Evolutionary conservation across 192 early-diverging fungal species (phyloP).

Genomic region (Podila minutissima): DNA sequence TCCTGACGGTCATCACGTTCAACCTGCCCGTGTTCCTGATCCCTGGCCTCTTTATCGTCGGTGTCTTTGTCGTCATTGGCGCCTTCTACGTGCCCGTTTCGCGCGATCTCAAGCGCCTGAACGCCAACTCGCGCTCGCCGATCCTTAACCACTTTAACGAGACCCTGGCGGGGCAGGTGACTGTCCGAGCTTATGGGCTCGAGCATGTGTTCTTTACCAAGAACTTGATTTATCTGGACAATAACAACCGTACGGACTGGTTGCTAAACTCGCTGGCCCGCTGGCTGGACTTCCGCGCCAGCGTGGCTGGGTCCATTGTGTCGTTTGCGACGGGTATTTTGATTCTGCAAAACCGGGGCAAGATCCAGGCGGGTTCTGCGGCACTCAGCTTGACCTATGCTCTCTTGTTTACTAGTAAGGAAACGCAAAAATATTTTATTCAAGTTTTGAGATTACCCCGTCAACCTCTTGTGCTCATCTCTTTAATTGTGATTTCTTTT

Average conservation of each 20-base stretch:
- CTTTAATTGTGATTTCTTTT: slow-evolving; percentile 65
- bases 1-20: slow-evolving; percentile 66
- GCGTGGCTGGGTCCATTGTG: slow-evolving; percentile 78
- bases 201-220: slow-evolving; percentile 70
- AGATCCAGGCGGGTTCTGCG: slow-evolving; percentile 85
- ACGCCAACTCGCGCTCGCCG: slow-evolving; percentile 76
- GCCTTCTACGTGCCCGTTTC: slow-evolving; percentile 78
- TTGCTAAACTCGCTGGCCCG: slow-evolving; percentile 86
- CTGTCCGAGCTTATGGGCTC: slow-evolving; percentile 86
- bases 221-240: slow-evolving; percentile 70
- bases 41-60: slow-evolving; percentile 63
- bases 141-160: slow-evolving; percentile 87
- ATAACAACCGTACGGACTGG: slow-evolving; percentile 87
- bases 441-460: too few species aligned
- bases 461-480: too few species aligned
- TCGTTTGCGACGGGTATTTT: slow-evolving; percentile 75
- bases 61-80: slow-evolving; percentile 68
- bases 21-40: slow-evolving; percentile 80
- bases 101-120: slow-evolving; percentile 92
- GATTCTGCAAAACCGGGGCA: slow-evolving; percentile 55
- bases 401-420: slow-evolving; percentile 73
- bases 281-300: slow-evolving; percentile 89
- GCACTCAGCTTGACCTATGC: slow-evolving; percentile 89
- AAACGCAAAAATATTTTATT: too few species aligned
- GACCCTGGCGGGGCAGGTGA: slow-evolving; percentile 80